Evolutionary conservation across 441 rosid species (phyloP).

Genomic region (Croton laevigatus): DNA sequence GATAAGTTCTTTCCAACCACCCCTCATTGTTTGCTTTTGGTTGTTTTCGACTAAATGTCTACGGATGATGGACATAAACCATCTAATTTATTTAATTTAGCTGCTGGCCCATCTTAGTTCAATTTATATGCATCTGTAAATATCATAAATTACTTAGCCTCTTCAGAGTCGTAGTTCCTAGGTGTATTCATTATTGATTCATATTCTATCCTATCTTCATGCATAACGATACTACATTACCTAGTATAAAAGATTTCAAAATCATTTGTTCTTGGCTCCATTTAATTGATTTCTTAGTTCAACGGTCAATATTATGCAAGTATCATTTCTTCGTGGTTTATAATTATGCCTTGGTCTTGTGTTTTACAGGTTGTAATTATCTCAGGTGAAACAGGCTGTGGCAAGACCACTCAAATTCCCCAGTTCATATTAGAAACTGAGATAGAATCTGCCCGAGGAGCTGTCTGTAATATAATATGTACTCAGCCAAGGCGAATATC

Average conservation of each 20-base stretch:
- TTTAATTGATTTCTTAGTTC: neutral
- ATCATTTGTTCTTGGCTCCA: neutral
- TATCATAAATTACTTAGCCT: neutral
- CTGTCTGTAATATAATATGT: constrained; percentile 77
- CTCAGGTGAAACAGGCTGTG: constrained; percentile 98
- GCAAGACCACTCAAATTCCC: constrained; percentile 95
- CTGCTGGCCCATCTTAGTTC: neutral
- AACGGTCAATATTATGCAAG: constrained; percentile 1
- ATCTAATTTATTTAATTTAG: neutral
- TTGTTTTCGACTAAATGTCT: neutral
- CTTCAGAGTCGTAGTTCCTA: too few relatives aligned
- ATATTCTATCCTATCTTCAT: too few relatives aligned
- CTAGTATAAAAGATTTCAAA: too few relatives aligned
- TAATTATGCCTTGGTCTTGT: constrained; percentile 8
- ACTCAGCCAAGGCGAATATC: constrained; percentile 93
- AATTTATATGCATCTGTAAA: neutral
- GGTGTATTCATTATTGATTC: too few relatives aligned
- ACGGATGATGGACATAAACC: neutral
- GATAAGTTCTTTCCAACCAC: neutral
- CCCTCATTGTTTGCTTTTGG: neutral
- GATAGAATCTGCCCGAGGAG: constrained; percentile 64
- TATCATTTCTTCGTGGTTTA: neutral
- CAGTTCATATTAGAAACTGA: constrained; percentile 85
- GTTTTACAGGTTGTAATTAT: constrained; percentile 68
- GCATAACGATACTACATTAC: too few relatives aligned